Evolutionary conservation across 306 rosid species (phyloP), one percentile per base, ranked within the genome.

Genomic region (Begonia masoniana): DNA sequence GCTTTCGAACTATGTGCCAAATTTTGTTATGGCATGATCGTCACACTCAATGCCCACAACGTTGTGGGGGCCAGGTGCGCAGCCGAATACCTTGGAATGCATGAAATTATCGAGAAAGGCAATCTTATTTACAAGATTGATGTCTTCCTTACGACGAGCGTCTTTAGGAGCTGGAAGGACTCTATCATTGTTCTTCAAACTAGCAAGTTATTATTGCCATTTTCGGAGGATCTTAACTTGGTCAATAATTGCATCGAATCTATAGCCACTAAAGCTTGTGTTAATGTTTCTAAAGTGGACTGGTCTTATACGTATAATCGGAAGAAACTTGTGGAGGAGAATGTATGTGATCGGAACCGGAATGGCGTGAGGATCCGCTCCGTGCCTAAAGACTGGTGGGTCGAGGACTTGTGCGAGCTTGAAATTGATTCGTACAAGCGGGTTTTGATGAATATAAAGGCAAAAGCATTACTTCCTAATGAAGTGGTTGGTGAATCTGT

Each of bases 381-480:
- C 16, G 99, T 92, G 72, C 99, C 96, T 43, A 79, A 71, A 57
- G 99, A 86, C 67, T 92, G 99, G 99, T 92, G 99, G 99, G 95
- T 83, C 61, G 99, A 83, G 74, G 96, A 86, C 63, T 71, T 92
- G 62, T 92, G 95, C 46, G 96, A 92, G 71, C 99, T 92, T 55
- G 95, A 86, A 67, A 85, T 79, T 61, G 94, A 86, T 65, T 61
- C 83, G 41, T 92, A 69, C 52, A 79, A 77, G 64, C 74, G 73
- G 7, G 96, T 86, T 59, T 60, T 92, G 55, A 43, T 56, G 11
- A 72, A 46, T 70, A 79, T 92, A 57, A 86, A 77, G 60, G 54
- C 57, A 67, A 83, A 74, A 70, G 81, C 57, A 14, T 41, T 66
- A 50, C 72, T 81, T 31, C 65, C 82, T 21, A 67, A 64, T 64